Conservation (phyloP, 345 rosid genomes). For the Diplotaxis tenuifolia region DNA sequence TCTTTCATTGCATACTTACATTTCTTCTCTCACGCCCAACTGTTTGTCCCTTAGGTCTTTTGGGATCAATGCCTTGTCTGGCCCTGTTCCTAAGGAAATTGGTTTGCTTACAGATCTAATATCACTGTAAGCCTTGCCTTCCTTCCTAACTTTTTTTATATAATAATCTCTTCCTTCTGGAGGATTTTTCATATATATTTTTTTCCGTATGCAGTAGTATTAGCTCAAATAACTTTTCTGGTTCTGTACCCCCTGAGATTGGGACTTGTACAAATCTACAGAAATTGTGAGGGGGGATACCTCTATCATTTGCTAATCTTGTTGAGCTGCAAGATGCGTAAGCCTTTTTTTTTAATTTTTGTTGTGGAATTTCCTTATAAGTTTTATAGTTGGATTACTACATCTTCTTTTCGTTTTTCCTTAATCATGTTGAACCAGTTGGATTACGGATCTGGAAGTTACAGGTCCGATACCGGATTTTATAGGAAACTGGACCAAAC, state of each 20-base stretch:
- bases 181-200: background rate
- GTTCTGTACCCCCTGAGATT: conserved; percentile 62
- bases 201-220: conserved; percentile 37
- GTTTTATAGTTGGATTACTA: background rate
- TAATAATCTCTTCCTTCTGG: background rate
- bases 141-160: too few species aligned
- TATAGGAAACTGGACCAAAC: conserved; percentile 54
- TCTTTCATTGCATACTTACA: background rate
- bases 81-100: conserved; percentile 66
- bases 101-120: conserved; percentile 55
- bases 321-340: conserved; percentile 32
- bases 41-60: conserved; percentile 36
- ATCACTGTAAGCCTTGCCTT: conserved; percentile 46
- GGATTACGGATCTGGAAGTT: conserved; percentile 45
- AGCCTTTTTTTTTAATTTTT: background rate
- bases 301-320: conserved; percentile 48
- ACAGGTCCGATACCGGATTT: conserved; percentile 59
- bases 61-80: conserved; percentile 57
- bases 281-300: conserved; percentile 66
- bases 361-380: background rate
- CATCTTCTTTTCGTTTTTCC: background rate
- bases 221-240: conserved; percentile 61
- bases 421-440: conserved; percentile 30
- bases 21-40: background rate
- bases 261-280: conserved; percentile 50